Base-by-base conservation (phyloP, 257 asterid genomes). In the Euphrasia confusa region DNA sequence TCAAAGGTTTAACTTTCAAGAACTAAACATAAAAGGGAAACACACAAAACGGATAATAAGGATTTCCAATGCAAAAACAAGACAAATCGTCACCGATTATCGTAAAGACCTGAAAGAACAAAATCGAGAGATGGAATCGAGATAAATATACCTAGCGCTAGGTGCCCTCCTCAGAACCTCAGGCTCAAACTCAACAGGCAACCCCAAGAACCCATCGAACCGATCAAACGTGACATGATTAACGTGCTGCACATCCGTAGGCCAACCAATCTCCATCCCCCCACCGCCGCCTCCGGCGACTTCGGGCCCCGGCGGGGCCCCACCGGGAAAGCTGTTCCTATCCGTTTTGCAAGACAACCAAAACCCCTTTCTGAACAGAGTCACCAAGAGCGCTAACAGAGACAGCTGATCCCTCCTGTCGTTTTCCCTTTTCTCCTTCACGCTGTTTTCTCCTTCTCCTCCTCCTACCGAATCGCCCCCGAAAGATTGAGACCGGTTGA, bases 141-240 rank as follows among this genome's bases (percentile, higher is more conserved):
- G 27, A 10, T 0, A 54, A 54, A 60, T 55, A 64, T 70, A 91
- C 98, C 98, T 92, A 45, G 98, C 98, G 75, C 98, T 89, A 67
- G 98, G 97, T 50, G 98, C 84, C 77, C 97, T 84, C 76, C 87
- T 80, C 13, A 87, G 84, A 39, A 89, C 95, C 72, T 92, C 98
- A 55, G 97, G 98, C 79, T 92, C 98, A 80, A 92, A 92, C 75
- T 92, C 98, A 65, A 81, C 95, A 47, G 98, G 98, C 80, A 92
- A 83, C 11, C 98, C 98, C 84, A 92, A 79, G 68, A 92, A 92
- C 10, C 98, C 98, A 83, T 92, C 86, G 67, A 92, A 92, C 78
- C 98, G 79, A 81, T 92, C 98, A 76, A 92, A 92, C 4, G 98
- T 92, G 53, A 92, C 98, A 69, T 92, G 98, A 30, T 89, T 87